Evolutionary conservation across 75 land plant genomes (phyloP), one percentile per base, ranked within the genome.

Genomic region (Chamaecyparis obtusa): DNA sequence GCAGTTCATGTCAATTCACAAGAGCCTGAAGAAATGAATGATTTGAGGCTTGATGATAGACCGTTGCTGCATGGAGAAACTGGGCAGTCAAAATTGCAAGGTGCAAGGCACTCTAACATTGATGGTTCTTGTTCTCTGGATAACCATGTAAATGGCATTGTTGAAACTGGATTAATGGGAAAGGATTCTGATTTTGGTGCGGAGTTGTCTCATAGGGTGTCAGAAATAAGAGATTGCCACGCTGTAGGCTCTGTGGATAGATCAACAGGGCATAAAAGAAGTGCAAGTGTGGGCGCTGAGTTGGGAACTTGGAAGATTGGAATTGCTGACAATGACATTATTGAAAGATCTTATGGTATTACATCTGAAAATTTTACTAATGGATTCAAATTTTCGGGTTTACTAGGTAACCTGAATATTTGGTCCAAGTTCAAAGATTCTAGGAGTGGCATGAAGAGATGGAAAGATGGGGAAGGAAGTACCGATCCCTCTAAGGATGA

Each of bases 401-500:
- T 92, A 7, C 37, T 89, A 2, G 85, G 83, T 49, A 85, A 86
- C 11, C 71, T 88, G 82, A 92, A 94, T 54, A 85, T 90, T 19
- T 27, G 86, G 9, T 77, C 91, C 4, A 92, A 86, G 87, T 48
- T 92, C 84, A 92, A 91, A 41, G 91, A 89, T 89, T 49, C 92
- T 30, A 94, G 85, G 78, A 96, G 94, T 90, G 93, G 92, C 15
- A 90, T 91, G 60, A 94, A 94, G 87, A 93, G 95, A 85, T 93
- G 90, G 94, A 95, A 93, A 83, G 87, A 80, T 87, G 85, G 83
- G 3, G 94, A 95, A 69, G 78, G 49, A 44, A 49, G 56, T 49
- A 43, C 56, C 55, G 14, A 83, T 83, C 19, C 32, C 19, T 48
- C 33, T 32, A 49, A 49, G 35, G 30, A 83, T 15, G 15, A 48